Evolutionary conservation across 768 basidiomycete species (phyloP).

Genomic region (Clitopilus hobsonii): DNA sequence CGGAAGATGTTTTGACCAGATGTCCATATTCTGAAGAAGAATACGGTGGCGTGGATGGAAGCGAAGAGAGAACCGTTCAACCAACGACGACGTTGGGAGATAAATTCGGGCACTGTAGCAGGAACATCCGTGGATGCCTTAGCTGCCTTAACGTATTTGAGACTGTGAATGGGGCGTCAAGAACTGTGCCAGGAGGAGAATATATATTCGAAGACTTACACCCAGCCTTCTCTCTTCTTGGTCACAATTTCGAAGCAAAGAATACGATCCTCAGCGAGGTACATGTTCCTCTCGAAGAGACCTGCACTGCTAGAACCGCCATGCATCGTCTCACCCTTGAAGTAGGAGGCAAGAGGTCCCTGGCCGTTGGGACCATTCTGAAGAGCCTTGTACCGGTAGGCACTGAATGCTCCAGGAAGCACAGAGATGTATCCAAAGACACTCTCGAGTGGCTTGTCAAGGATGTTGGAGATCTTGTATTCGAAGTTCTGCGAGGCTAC

Average conservation of each 20-base stretch:
- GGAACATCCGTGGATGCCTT: slow-evolving; percentile 97
- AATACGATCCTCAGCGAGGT: slow-evolving; percentile 87
- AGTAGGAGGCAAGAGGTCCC: slow-evolving; percentile 89
- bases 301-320: slow-evolving; percentile 57
- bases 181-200: slow-evolving; percentile 7
- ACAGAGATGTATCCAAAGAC: slow-evolving; percentile 87
- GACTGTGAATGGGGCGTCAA: slow-evolving; percentile 28
- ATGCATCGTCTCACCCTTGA: slow-evolving; percentile 90
- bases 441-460: slow-evolving; percentile 92
- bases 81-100: slow-evolving; percentile 90
- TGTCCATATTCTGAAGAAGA: slow-evolving; percentile 84
- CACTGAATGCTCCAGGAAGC: slow-evolving; percentile 89
- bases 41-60: slow-evolving; percentile 87
- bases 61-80: slow-evolving; percentile 90
- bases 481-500: slow-evolving; percentile 97
- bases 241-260: slow-evolving; percentile 93
- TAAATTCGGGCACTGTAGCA: slow-evolving; percentile 86
- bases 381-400: slow-evolving; percentile 86
- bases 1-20: slow-evolving; percentile 89
- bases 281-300: slow-evolving; percentile 87
- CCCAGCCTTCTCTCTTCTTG: slow-evolving; percentile 80
- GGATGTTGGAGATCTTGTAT: slow-evolving; percentile 96
- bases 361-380: slow-evolving; percentile 83
- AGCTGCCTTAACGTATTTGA: slow-evolving; percentile 90
- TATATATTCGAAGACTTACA: slow-evolving; percentile 41